Conservation (phyloP, 306 rosid species). For the Nissolia schottii region DNA sequence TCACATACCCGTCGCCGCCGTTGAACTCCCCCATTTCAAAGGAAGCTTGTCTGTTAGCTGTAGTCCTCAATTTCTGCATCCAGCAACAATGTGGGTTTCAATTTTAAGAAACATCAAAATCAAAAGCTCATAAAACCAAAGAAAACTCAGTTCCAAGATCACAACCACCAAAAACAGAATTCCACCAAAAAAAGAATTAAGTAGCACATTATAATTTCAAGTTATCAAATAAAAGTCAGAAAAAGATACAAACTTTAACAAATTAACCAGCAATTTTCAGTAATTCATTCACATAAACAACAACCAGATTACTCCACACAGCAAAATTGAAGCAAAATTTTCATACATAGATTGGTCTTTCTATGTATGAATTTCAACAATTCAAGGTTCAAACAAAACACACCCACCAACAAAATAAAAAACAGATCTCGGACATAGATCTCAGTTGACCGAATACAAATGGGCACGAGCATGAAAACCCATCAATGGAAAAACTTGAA, state of each 20-base stretch:
- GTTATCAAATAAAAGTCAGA: not conserved
- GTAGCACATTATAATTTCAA: not conserved
- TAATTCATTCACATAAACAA: not conserved
- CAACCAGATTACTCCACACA: not conserved
- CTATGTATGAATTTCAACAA: not conserved
- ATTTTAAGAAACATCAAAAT: not conserved
- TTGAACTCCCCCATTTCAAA: conserved; percentile 49
- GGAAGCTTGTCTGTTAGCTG: conserved; percentile 39
- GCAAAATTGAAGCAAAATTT: not conserved
- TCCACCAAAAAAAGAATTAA: not conserved
- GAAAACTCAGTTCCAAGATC: not conserved
- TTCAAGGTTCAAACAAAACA: not conserved
- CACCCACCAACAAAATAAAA: not conserved
- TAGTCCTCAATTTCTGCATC: conserved; percentile 55
- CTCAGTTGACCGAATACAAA: not conserved
- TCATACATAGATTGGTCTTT: not conserved
- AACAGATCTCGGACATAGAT: conserved; percentile 7
- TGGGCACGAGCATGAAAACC: not conserved
- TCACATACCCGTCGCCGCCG: conserved; percentile 32
- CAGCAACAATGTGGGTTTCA: not conserved
- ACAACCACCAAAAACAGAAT: not conserved
- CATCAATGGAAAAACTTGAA: not conserved
- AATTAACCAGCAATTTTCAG: not conserved
- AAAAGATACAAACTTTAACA: not conserved
- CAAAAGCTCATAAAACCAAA: not conserved